These are phyloP conservation scores for Colletotrichum tofieldiae DNA, from an alignment of 2,329 filamentous ascomycete genomes.

Conservation along the genomic window DNA sequence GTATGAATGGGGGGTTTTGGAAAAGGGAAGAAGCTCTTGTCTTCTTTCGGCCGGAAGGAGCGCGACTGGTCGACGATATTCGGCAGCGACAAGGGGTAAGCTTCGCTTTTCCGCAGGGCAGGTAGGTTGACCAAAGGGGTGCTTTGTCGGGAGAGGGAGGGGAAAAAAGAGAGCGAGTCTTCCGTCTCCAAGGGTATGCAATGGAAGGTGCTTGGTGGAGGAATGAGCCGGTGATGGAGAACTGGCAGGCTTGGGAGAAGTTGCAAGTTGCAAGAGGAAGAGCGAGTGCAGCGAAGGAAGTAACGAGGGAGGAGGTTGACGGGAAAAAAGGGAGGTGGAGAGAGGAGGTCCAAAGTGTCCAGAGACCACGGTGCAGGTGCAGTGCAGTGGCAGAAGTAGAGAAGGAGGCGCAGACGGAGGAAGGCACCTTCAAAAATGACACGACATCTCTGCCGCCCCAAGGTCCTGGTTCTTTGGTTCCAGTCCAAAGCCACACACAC, in stretches of 20 bases:
- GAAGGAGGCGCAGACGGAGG: slow-evolving; percentile 5
- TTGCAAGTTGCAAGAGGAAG: slow-evolving; percentile 24
- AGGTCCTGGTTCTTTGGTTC: background rate
- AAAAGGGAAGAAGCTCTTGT: slow-evolving; percentile 14
- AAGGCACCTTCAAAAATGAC: slow-evolving; percentile 33
- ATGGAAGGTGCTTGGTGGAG: slow-evolving; percentile 13
- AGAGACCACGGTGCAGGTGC: background rate
- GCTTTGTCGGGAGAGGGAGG: background rate
- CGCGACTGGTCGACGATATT: background rate
- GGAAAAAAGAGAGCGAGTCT: slow-evolving; percentile 23
- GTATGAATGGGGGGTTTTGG: slow-evolving; percentile 28
- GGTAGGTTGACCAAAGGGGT: background rate
- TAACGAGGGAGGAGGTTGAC: slow-evolving; percentile 18
- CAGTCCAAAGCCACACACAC: background rate
- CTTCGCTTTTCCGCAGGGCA: slow-evolving; percentile 2
- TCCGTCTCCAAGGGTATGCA: slow-evolving; percentile 20
- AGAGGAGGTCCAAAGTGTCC: slow-evolving; percentile 1
- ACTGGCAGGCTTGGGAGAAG: slow-evolving; percentile 23
- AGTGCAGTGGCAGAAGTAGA: background rate
- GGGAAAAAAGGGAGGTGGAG: slow-evolving; percentile 11
- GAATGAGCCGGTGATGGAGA: slow-evolving; percentile 9
- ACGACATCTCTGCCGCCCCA: slow-evolving; percentile 30
- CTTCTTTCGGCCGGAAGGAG: background rate
- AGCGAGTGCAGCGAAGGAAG: slow-evolving; percentile 37
- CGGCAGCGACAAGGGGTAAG: slow-evolving; percentile 16